phyloP scores from a whole-genome alignment of 108 stramenopile genomes.

The Mayamaea pseudoterrestris region DNA sequence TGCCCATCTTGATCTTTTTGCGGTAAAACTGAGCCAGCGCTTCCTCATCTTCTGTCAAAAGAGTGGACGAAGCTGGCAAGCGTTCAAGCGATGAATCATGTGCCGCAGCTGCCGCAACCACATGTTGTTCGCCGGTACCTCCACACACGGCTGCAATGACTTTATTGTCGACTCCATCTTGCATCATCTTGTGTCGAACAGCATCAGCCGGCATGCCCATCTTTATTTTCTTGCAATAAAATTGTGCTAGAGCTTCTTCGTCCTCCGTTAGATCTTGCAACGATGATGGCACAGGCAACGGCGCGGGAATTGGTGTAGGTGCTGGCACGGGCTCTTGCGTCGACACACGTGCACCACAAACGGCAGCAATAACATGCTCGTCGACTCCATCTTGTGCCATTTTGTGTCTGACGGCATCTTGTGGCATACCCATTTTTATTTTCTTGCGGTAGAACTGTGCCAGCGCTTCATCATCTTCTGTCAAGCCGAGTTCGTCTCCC shows the following conservation, averaged over 20 bases:
- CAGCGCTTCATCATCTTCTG: conserved; percentile 31
- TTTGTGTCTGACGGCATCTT: conserved; percentile 56
- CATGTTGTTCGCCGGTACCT: neutral
- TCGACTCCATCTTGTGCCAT: conserved; percentile 62
- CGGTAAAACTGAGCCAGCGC: conserved; percentile 36
- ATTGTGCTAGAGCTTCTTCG: conserved; percentile 36
- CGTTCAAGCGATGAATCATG: neutral
- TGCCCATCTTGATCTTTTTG: conserved; percentile 66
- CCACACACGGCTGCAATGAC: conserved; percentile 61
- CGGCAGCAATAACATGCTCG: conserved; percentile 36
- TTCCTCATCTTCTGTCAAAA: conserved; percentile 17
- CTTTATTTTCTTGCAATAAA: conserved; percentile 63
- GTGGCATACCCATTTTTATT: conserved; percentile 50
- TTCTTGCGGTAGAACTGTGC: conserved; percentile 44
- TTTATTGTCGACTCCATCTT: conserved; percentile 52
- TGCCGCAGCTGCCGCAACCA: neutral
- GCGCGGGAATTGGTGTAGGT: neutral
- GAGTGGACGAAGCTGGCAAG: neutral
- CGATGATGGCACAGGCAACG: neutral
- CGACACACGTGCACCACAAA: conserved; percentile 7
- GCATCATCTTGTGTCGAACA: conserved; percentile 58
- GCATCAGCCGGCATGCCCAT: conserved; percentile 53
- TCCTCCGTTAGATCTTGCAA: conserved; percentile 9
- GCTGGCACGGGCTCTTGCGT: neutral
- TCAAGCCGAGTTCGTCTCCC: conserved; percentile 1